Evolutionary conservation across 2,329 filamentous ascomycete genomes (phyloP).

Genomic region (Penicillium sp.): DNA sequence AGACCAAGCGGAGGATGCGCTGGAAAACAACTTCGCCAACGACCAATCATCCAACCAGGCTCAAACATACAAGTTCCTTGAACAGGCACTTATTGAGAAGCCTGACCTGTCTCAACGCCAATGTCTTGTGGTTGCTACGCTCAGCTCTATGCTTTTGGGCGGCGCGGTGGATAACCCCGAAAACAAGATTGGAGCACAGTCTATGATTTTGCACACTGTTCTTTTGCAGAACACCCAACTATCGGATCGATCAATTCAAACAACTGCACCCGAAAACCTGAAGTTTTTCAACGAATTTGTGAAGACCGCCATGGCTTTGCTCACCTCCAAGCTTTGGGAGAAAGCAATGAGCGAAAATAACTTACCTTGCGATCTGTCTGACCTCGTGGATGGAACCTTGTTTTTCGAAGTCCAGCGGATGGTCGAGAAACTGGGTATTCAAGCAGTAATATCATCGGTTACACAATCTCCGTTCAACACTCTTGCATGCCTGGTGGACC

Average conservation of each 20-base stretch:
- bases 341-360: slow-evolving; percentile 18
- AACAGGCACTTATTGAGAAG: slow-evolving; percentile 1
- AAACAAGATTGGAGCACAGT: slow-evolving; percentile 1
- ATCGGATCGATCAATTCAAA: slow-evolving; percentile 10
- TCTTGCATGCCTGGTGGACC: slow-evolving; percentile 5
- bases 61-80: background rate
- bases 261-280: background rate
- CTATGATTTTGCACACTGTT: slow-evolving; percentile 18
- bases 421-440: background rate
- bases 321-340: slow-evolving; percentile 34
- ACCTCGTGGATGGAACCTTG: slow-evolving; percentile 50
- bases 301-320: slow-evolving; percentile 27
- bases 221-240: slow-evolving; percentile 18
- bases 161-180: background rate
- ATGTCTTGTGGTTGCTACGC: slow-evolving; percentile 12
- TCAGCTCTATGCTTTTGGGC: slow-evolving; percentile 12
- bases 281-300: slow-evolving; percentile 32
- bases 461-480: slow-evolving; percentile 13
- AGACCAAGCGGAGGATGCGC: background rate
- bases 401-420: slow-evolving; percentile 20
- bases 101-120: slow-evolving; percentile 17
- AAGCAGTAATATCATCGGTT: background rate
- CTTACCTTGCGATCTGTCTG: slow-evolving; percentile 42
- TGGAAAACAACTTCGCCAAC: background rate
- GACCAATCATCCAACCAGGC: background rate